A percentile compares a stretch with the other conserved stretches of the same genome.
Conservation (phyloP, 2,329 filamentous ascomycete genomes). For the Colletotrichum paranaense region DNA sequence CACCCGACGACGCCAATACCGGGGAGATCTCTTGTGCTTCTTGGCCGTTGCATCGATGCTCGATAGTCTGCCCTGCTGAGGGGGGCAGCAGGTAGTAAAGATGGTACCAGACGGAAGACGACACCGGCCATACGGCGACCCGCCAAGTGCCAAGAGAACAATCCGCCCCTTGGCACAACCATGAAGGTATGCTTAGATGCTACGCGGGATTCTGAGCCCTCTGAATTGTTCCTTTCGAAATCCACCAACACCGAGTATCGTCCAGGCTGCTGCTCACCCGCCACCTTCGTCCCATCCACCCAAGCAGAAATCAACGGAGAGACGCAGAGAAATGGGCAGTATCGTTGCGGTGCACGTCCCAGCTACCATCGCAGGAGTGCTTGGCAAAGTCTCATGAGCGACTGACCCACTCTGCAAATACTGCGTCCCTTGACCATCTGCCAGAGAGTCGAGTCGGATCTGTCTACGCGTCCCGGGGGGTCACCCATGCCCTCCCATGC, state of each 20-base stretch:
- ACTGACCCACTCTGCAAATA: slow-evolving; percentile 32
- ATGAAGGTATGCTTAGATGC: background rate
- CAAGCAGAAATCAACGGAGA: background rate
- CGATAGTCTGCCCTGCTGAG: slow-evolving; percentile 3
- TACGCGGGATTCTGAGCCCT: slow-evolving; percentile 13
- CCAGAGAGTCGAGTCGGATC: slow-evolving; percentile 20
- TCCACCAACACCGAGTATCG: background rate
- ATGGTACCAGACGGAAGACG: slow-evolving; percentile 21
- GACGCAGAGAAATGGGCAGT: slow-evolving; percentile 4
- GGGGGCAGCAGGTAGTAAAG: background rate
- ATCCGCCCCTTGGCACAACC: slow-evolving; percentile 16
- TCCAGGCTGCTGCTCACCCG: background rate
- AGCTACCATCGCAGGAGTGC: slow-evolving; percentile 19
- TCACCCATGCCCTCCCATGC: slow-evolving; percentile 6
- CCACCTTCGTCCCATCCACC: slow-evolving; percentile 18
- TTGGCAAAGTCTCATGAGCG: slow-evolving; percentile 36
- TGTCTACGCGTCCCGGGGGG: slow-evolving; percentile 11
- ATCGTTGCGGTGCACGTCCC: slow-evolving; percentile 28
- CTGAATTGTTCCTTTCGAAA: background rate
- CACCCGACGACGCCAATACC: slow-evolving; percentile 15
- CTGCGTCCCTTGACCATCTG: slow-evolving; percentile 21
- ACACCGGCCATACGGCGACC: slow-evolving; percentile 31
- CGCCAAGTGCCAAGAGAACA: slow-evolving; percentile 32
- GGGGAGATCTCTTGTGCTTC: slow-evolving; percentile 30
- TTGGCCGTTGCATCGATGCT: slow-evolving; percentile 20